phyloP scores from a whole-genome alignment of 2,329 filamentous ascomycete species.

The Pseudodiploospora longispora region DNA sequence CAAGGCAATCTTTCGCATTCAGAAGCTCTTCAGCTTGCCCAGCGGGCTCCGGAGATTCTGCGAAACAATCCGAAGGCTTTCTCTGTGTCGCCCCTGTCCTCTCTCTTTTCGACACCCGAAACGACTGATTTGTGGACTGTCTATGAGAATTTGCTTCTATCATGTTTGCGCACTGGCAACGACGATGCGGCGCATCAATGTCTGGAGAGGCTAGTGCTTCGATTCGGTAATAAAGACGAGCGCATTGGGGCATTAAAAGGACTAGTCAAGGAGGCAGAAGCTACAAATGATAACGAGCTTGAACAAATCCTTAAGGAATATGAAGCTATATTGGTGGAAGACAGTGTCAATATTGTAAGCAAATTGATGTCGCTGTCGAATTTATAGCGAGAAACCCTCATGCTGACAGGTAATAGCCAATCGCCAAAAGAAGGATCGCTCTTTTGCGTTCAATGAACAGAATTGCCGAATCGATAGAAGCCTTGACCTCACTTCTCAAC shows the following conservation, averaged over 20 bases:
- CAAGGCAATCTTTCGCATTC: slow-evolving; percentile 48
- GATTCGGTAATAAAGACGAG: slow-evolving; percentile 81
- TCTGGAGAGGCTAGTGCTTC: slow-evolving; percentile 64
- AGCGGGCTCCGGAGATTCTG: slow-evolving; percentile 51
- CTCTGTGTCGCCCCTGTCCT: slow-evolving; percentile 44
- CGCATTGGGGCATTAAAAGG: slow-evolving; percentile 77
- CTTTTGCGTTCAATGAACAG: slow-evolving; percentile 68
- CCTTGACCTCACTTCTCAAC: slow-evolving; percentile 68
- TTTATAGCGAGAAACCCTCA: slow-evolving; percentile 3
- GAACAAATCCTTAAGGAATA: slow-evolving; percentile 69
- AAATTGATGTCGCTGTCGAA: background rate
- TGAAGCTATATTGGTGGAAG: slow-evolving; percentile 62
- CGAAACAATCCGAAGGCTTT: slow-evolving; percentile 45
- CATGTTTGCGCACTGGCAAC: slow-evolving; percentile 78
- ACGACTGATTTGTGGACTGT: slow-evolving; percentile 73
- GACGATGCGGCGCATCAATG: slow-evolving; percentile 68
- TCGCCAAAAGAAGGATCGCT: slow-evolving; percentile 77
- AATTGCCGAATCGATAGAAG: slow-evolving; percentile 62
- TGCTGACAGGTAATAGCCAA: slow-evolving; percentile 48
- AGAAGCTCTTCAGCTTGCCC: slow-evolving; percentile 50
- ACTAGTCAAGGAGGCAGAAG: slow-evolving; percentile 75
- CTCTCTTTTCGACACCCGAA: slow-evolving; percentile 53
- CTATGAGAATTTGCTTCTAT: slow-evolving; percentile 79
- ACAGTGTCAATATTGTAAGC: slow-evolving; percentile 71
- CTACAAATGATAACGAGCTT: slow-evolving; percentile 56